phyloP scores from a whole-genome alignment of 1,284 basidiomycete species.

The Heterobasidion parviporum region DNA sequence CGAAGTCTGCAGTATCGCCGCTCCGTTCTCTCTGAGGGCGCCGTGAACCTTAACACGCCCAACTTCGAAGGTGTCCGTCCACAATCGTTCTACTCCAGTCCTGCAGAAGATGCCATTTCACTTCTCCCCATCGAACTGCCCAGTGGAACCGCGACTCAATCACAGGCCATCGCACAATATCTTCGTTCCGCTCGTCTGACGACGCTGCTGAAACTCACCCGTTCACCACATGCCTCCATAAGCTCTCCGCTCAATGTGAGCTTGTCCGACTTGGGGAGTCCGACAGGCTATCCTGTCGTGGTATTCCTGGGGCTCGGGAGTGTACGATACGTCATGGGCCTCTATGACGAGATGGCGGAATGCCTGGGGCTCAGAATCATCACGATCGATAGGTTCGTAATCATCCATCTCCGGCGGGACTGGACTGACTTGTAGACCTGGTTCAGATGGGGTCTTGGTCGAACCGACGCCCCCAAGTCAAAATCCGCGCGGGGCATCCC shows the following conservation, averaged over 20 bases:
- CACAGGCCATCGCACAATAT: slow-evolving; percentile 75
- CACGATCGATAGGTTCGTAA: slow-evolving; percentile 80
- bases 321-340: slow-evolving; percentile 87
- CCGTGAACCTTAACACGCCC: slow-evolving; percentile 19
- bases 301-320: slow-evolving; percentile 92
- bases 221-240: slow-evolving; percentile 69
- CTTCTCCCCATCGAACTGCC: slow-evolving; percentile 4
- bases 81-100: slow-evolving; percentile 20
- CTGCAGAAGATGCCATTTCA: slow-evolving; percentile 13
- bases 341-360: slow-evolving; percentile 95
- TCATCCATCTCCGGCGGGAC: background rate
- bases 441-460: slow-evolving; percentile 84
- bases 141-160: slow-evolving; percentile 28
- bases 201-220: slow-evolving; percentile 69
- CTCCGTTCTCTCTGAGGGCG: slow-evolving; percentile 36
- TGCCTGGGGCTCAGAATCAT: slow-evolving; percentile 83
- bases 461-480: slow-evolving; percentile 64
- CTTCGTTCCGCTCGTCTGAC: slow-evolving; percentile 81
- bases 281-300: slow-evolving; percentile 78
- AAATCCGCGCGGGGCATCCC: slow-evolving; percentile 74
- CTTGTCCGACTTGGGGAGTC: slow-evolving; percentile 82
- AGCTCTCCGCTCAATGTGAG: slow-evolving; percentile 79
- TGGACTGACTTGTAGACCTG: slow-evolving; percentile 2
- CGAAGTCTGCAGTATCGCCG: slow-evolving; percentile 41
- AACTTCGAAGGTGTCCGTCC: slow-evolving; percentile 38